Conservation (phyloP, 768 basidiomycete genomes). For the Stropharia rugosoannulata region DNA sequence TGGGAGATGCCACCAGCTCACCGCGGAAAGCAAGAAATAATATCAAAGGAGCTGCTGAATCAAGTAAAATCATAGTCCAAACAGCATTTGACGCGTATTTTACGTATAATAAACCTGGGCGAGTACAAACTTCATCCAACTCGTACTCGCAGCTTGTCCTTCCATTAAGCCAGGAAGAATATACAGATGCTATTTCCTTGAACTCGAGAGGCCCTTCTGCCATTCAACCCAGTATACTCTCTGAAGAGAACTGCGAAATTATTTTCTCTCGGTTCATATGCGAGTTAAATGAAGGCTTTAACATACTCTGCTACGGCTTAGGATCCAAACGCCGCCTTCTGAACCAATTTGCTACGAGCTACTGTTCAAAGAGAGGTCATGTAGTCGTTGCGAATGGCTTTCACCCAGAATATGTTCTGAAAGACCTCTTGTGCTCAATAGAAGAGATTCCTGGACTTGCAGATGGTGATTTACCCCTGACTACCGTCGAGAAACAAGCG, state of each 20-base stretch:
- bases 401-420: conserved; percentile 64
- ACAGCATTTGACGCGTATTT: conserved; percentile 90
- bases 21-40: conserved; percentile 22
- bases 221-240: conserved; percentile 33
- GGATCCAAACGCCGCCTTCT: conserved; percentile 83
- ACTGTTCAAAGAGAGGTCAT: conserved; percentile 60
- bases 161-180: conserved; percentile 70
- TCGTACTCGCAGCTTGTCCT: conserved; percentile 76
- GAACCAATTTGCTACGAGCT: conserved; percentile 67
- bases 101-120: conserved; percentile 50
- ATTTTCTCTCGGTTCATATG: conserved; percentile 61
- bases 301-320: conserved; percentile 83
- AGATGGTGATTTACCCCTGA: conserved; percentile 31
- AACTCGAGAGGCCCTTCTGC: conserved; percentile 26
- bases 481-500: conserved; percentile 59
- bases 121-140: conserved; percentile 72
- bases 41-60: conserved; percentile 15
- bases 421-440: conserved; percentile 65
- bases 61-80: conserved; percentile 45
- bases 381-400: conserved; percentile 81
- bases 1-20: conserved; percentile 9
- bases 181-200: conserved; percentile 37
- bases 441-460: conserved; percentile 47
- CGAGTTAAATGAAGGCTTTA: conserved; percentile 84
- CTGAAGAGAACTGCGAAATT: conserved; percentile 28